phyloP scores from a whole-genome alignment of 2,329 filamentous ascomycete genomes.

The Xylariales sp. region DNA sequence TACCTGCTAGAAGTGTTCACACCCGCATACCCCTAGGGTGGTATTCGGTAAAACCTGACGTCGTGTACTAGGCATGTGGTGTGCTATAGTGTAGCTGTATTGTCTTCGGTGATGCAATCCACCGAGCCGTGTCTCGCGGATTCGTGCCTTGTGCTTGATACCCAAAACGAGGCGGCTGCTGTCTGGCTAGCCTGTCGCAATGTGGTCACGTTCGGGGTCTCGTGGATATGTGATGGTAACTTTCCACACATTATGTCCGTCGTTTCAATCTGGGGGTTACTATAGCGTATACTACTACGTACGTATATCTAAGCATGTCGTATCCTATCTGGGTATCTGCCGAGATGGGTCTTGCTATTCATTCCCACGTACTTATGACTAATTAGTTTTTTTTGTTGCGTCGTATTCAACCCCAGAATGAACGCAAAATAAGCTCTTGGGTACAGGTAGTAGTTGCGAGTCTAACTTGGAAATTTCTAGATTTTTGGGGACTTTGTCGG shows the following conservation, averaged over 20 bases:
- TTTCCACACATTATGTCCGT: not conserved
- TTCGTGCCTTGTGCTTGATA: conserved; percentile 4
- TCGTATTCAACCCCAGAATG: not conserved
- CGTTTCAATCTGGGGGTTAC: not conserved
- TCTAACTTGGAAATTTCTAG: not conserved
- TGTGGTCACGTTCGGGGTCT: not conserved
- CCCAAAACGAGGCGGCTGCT: conserved; percentile 1
- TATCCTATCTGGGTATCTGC: no score
- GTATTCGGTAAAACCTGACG: conserved; percentile 22
- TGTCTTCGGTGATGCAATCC: conserved; percentile 13
- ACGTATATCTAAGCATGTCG: no score
- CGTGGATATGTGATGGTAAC: not conserved
- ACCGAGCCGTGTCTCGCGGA: conserved; percentile 19
- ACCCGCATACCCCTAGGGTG: conserved; percentile 23
- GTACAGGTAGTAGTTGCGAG: not conserved
- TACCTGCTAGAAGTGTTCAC: conserved; percentile 7
- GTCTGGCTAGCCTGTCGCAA: not conserved
- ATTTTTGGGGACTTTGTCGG: conserved; percentile 9
- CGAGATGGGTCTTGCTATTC: no score
- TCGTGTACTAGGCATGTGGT: conserved; percentile 7
- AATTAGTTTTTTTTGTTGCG: no score
- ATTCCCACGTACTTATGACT: no score
- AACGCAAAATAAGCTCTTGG: not conserved
- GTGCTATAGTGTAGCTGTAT: not conserved
- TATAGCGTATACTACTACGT: no score